Evolutionary conservation across 1,139 yeast genomes (phyloP), one percentile per base, ranked within the genome.

Genomic region (Debaryomycetaceae sp.): DNA sequence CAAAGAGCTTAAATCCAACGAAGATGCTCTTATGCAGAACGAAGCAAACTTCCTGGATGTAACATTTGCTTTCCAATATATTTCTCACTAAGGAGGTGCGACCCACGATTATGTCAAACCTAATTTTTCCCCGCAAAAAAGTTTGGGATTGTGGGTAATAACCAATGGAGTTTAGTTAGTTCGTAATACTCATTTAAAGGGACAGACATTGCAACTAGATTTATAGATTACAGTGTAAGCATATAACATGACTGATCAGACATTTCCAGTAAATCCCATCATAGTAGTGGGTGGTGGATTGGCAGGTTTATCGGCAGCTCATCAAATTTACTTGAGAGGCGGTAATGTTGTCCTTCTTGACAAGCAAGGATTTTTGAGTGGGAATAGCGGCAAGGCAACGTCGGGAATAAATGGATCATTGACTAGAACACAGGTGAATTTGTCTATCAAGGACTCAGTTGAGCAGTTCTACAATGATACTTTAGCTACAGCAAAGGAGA

Each of bases 21-120:
- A 90, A 57, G 99, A 93, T 60, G 75, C 80, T 46, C 69, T 93
- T 43, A 68, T 93, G 46, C 78, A 81, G 48, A 89, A 85, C 57
- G 99, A 93, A 60, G 69, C 76, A 22, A 74, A 78, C 23, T 80
- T 78, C 53, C 75, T 81, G 39, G 90, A 87, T 42, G 82, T 95
- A 31, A 80, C 91, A 43, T 93, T 83, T 67, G 96, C 90, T 5
- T 93, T 95, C 69, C 98, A 93, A 66, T 93, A 91, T 62, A 83
- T 91, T 34, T 90, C 97, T 1, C 98, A 93, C 65, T 68, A 51
- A 42, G 14, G 14, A 29, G 31, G 31, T 27, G 31, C 31, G 31
- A 27, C 31, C 4, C 31, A 27, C 8, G 6, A 17, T 14, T 6
- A n/a, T 11, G 34, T 29, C 29, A 33, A 29, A 24, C 36, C 5